phyloP scores from a whole-genome alignment of 805 yeast genomes.

The Lipomyces chichibuensis region DNA sequence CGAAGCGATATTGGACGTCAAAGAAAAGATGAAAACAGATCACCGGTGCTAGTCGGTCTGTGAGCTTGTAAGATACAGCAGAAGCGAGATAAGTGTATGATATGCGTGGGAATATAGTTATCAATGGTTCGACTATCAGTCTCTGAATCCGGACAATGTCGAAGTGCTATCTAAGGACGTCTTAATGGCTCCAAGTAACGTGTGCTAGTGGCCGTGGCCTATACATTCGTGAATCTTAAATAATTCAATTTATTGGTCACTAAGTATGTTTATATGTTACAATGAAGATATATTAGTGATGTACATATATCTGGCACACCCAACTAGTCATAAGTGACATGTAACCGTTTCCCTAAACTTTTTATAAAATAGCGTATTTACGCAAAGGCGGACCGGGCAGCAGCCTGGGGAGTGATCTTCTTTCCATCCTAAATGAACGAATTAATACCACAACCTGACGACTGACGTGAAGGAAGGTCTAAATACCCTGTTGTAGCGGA shows the following conservation, averaged over 20 bases:
- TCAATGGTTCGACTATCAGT: not conserved
- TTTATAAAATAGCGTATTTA: slow-evolving; percentile 19
- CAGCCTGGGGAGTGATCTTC: slow-evolving; percentile 95
- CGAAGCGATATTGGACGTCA: slow-evolving; percentile 46
- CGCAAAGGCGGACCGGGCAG: slow-evolving; percentile 85
- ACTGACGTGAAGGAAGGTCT: not conserved
- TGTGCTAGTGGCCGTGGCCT: too few species aligned
- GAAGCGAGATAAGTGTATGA: not conserved
- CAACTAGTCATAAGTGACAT: not conserved
- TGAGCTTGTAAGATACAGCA: not conserved
- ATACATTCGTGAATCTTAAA: too few species aligned
- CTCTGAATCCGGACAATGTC: not conserved
- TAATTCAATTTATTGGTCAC: not conserved
- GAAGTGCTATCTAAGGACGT: too few species aligned
- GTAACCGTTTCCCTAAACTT: not conserved
- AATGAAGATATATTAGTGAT: not conserved
- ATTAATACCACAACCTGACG: not conserved
- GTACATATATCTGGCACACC: not conserved
- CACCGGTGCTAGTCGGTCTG: slow-evolving; percentile 30
- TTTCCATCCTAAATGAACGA: slow-evolving; percentile 56
- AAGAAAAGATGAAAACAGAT: slow-evolving; percentile 42
- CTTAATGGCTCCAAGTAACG: too few species aligned
- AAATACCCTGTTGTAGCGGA: slow-evolving; percentile 80
- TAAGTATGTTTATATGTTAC: not conserved
- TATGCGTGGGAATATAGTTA: not conserved